Evolutionary conservation across 2,329 filamentous ascomycete genomes (phyloP).

Genomic region (Aspergillus vadensis): DNA sequence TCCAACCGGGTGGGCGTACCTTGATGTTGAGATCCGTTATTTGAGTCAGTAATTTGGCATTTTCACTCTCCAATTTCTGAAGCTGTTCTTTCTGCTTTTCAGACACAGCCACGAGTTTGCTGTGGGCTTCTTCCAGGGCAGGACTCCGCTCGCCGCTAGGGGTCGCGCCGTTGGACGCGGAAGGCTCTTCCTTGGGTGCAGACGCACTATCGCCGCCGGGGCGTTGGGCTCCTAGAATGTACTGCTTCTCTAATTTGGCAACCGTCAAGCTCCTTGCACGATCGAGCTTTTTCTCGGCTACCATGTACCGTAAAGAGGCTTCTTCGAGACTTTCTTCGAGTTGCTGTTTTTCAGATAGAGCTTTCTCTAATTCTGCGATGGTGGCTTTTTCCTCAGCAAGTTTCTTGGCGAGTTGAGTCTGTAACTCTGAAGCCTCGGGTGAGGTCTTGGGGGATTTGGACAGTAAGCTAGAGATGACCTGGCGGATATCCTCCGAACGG

Average conservation of each 20-base stretch:
- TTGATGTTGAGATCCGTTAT: conserved; percentile 71
- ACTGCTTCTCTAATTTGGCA: conserved; percentile 88
- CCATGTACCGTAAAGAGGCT: conserved; percentile 87
- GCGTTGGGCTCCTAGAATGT: conserved; percentile 66
- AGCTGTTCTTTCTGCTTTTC: conserved; percentile 88
- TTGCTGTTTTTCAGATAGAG: conserved; percentile 77
- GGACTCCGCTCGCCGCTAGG: conserved; percentile 60
- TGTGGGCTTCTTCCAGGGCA: conserved; percentile 73
- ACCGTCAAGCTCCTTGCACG: conserved; percentile 85
- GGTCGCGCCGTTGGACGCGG: conserved; percentile 56
- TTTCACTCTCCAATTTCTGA: conserved; percentile 75
- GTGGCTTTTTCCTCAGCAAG: conserved; percentile 82
- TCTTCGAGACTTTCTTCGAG: conserved; percentile 84
- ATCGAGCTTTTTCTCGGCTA: conserved; percentile 93
- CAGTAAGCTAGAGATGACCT: conserved; percentile 71
- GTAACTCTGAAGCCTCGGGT: conserved; percentile 71
- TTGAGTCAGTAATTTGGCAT: conserved; percentile 73
- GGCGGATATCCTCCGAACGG: conserved; percentile 74
- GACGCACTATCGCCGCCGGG: conserved; percentile 51
- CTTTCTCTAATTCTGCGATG: conserved; percentile 71
- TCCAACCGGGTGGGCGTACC: conserved; percentile 34
- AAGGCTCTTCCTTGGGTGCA: conserved; percentile 53
- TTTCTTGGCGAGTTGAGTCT: conserved; percentile 72
- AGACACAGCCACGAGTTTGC: conserved; percentile 73
- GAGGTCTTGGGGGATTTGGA: conserved; percentile 48